phyloP scores from a whole-genome alignment of 345 rosid genomes.

The Corchorus capsularis region DNA sequence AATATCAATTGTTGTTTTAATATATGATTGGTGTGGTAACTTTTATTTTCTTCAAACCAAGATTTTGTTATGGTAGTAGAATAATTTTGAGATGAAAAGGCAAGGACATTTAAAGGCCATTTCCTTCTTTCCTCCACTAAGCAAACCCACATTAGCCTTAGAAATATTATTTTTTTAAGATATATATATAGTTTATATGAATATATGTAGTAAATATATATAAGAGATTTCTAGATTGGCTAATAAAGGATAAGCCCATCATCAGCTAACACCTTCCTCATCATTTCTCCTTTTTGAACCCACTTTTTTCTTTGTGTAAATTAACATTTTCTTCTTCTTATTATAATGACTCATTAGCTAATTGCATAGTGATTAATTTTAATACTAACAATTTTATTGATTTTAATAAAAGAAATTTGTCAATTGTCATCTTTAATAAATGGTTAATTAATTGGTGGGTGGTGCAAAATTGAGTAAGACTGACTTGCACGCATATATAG shows the following conservation, averaged over 20 bases:
- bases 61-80: not conserved
- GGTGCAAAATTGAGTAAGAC: slow-evolving; percentile 31
- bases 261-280: slow-evolving; percentile 20
- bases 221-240: slow-evolving; percentile 16
- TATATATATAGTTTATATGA: no score
- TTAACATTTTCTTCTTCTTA: not conserved
- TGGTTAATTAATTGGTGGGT: slow-evolving; percentile 19
- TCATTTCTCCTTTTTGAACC: slow-evolving; percentile 28
- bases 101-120: not conserved
- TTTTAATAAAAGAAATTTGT: not conserved
- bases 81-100: not conserved
- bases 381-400: not conserved
- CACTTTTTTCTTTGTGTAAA: slow-evolving; percentile 9
- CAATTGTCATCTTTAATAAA: not conserved
- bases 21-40: no score
- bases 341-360: not conserved
- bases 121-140: not conserved
- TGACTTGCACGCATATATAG: not conserved
- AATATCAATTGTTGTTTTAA: no score
- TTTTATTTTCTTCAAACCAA: not conserved
- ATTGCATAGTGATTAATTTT: not conserved
- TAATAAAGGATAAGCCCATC: slow-evolving; percentile 28
- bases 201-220: no score
- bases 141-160: not conserved
- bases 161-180: not conserved